Evolutionary conservation across 345 rosid genomes (phyloP).

Genomic region (Lepidium didymum): DNA sequence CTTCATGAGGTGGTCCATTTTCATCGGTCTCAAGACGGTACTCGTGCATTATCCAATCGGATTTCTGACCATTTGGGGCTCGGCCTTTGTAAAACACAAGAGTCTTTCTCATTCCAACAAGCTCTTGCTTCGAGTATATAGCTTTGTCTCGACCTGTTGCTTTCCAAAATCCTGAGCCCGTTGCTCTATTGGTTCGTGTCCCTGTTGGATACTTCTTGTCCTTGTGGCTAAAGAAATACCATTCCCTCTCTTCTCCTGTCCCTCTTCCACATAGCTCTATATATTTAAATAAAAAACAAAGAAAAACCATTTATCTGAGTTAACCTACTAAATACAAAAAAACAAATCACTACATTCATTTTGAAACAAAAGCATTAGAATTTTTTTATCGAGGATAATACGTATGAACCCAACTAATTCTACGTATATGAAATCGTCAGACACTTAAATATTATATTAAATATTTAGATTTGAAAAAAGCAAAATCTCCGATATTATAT

Average conservation of each 20-base stretch:
- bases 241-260: conserved; percentile 77
- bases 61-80: conserved; percentile 92
- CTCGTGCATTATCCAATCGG: conserved; percentile 98
- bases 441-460: no score
- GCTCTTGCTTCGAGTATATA: conserved; percentile 66
- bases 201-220: conserved; percentile 98
- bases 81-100: conserved; percentile 88
- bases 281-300: not conserved
- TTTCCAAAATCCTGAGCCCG: conserved; percentile 97
- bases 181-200: conserved; percentile 94
- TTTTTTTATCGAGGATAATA: not conserved
- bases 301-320: not conserved
- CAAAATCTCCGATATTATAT: no score
- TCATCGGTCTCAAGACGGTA: conserved; percentile 93
- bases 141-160: conserved; percentile 98
- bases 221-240: conserved; percentile 97
- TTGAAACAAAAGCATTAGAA: not conserved
- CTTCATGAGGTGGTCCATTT: conserved; percentile 88
- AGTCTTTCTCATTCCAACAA: conserved; percentile 97
- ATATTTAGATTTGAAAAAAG: no score
- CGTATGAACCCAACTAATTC: no score
- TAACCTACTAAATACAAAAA: not conserved
- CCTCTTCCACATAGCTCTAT: conserved; percentile 82
- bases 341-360: not conserved
- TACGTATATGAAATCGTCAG: no score